phyloP scores from a whole-genome alignment of 768 basidiomycete species.

The Leccinum sublutescens region DNA sequence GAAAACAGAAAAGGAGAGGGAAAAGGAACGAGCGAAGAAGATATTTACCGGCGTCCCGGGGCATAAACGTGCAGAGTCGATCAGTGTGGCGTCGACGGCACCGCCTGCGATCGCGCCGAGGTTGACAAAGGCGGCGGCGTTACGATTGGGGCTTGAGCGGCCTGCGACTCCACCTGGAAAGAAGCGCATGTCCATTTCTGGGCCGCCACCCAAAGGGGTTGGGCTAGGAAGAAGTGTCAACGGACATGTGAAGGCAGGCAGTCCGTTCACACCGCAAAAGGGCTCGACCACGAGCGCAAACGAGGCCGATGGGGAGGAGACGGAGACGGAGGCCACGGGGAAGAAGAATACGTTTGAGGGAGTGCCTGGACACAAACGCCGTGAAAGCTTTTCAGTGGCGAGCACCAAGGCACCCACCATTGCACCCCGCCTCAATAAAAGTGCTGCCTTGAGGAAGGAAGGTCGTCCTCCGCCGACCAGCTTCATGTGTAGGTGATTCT shows the following conservation, averaged over 20 bases:
- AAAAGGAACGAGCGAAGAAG: conserved; percentile 58
- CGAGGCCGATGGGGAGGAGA: conserved; percentile 31
- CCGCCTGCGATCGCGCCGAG: conserved; percentile 70
- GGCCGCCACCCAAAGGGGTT: conserved; percentile 10
- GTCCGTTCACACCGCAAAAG: conserved; percentile 13
- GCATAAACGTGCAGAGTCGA: conserved; percentile 69
- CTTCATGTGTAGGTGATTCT: conserved; percentile 60
- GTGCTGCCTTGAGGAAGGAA: conserved; percentile 46
- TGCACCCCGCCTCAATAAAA: conserved; percentile 44
- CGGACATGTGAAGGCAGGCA: conserved; percentile 3
- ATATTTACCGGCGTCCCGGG: conserved; percentile 80
- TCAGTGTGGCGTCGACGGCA: conserved; percentile 71
- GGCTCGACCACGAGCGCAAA: conserved; percentile 18
- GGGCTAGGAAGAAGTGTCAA: conserved; percentile 1
- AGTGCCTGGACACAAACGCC: conserved; percentile 81
- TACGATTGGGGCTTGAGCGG: conserved; percentile 56
- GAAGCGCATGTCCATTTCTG: conserved; percentile 36
- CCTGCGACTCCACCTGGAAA: conserved; percentile 40
- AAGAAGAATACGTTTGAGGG: conserved; percentile 64
- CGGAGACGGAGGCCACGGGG: conserved; percentile 25
- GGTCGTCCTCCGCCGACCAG: conserved; percentile 57
- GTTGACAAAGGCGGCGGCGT: conserved; percentile 72
- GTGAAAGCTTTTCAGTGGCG: conserved; percentile 71
- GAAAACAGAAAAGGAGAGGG: conserved; percentile 49
- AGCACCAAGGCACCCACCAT: conserved; percentile 44